Conservation (phyloP, 2,329 filamentous ascomycete species). For the Aspergillus versicolor region DNA sequence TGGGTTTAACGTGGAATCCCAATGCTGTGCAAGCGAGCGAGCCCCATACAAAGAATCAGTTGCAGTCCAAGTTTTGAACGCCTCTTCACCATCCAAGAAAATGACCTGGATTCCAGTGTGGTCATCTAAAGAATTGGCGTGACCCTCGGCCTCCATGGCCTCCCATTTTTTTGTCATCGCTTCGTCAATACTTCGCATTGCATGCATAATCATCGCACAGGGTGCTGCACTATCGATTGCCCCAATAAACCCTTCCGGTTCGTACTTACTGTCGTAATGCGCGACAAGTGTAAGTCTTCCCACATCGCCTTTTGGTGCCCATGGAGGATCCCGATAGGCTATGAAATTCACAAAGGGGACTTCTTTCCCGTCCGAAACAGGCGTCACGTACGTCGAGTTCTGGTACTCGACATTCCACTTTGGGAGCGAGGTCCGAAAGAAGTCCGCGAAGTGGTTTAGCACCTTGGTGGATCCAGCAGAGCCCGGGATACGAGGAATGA, state of each 20-base stretch:
- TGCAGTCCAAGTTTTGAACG: slow-evolving; percentile 76
- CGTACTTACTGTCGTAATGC: slow-evolving; percentile 86
- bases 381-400: slow-evolving; percentile 85
- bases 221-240: slow-evolving; percentile 92
- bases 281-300: slow-evolving; percentile 82
- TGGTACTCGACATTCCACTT: slow-evolving; percentile 80
- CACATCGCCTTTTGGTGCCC: slow-evolving; percentile 70
- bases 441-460: slow-evolving; percentile 78
- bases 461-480: slow-evolving; percentile 72
- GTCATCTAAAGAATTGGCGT: slow-evolving; percentile 61
- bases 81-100: slow-evolving; percentile 91
- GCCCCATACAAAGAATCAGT: slow-evolving; percentile 87
- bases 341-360: slow-evolving; percentile 87
- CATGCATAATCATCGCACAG: slow-evolving; percentile 89
- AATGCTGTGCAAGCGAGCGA: slow-evolving; percentile 74
- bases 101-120: slow-evolving; percentile 84
- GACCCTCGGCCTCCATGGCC: slow-evolving; percentile 62
- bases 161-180: slow-evolving; percentile 82
- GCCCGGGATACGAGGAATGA: slow-evolving; percentile 84
- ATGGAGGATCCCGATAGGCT: slow-evolving; percentile 83
- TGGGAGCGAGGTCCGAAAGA: slow-evolving; percentile 73
- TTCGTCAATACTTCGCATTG: slow-evolving; percentile 74
- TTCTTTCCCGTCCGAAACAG: slow-evolving; percentile 66
- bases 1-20: slow-evolving; percentile 71
- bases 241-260: slow-evolving; percentile 83